phyloP scores from a whole-genome alignment of 352 stramenopile genomes.

The Globisporangium megalacanthum region DNA sequence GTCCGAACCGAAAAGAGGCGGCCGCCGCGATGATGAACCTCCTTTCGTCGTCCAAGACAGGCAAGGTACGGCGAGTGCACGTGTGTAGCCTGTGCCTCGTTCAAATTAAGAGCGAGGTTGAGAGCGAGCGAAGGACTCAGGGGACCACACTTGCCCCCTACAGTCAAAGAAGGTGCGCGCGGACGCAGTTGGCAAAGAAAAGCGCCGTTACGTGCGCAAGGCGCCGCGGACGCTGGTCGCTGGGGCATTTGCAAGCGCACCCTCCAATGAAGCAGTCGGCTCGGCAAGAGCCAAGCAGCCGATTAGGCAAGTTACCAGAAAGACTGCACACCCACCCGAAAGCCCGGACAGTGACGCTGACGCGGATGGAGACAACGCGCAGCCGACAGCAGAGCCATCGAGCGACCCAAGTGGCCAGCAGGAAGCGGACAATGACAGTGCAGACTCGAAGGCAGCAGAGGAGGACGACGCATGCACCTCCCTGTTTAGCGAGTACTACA shows the following conservation, averaged over 20 bases:
- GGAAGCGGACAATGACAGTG: constrained; percentile 10
- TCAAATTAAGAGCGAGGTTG: not conserved
- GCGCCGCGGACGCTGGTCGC: constrained; percentile 41
- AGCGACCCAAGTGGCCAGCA: not conserved
- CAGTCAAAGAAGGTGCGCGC: constrained; percentile 9
- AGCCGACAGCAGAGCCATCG: constrained; percentile 1
- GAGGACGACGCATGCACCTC: constrained; percentile 43
- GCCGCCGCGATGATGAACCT: constrained; percentile 78
- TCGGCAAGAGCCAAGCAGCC: constrained; percentile 16
- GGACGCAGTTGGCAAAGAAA: constrained; percentile 30
- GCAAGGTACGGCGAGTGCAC: constrained; percentile 10
- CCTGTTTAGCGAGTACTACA: constrained; percentile 75
- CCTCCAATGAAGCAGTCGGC: not conserved
- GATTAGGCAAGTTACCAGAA: constrained; percentile 18
- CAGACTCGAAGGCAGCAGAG: constrained; percentile 23
- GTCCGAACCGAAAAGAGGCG: constrained; percentile 71
- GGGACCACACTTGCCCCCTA: not conserved
- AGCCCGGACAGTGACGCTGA: not conserved
- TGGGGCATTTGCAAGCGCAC: not conserved
- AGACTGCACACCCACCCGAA: not conserved
- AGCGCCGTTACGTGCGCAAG: constrained; percentile 62
- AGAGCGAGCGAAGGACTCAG: constrained; percentile 1
- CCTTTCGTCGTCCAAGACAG: constrained; percentile 33
- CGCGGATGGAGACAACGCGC: not conserved
- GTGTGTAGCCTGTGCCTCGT: not conserved